Percentiles rank a stretch among this genome's conserved stretches.
Conservation (phyloP, 2,329 filamentous ascomycete species). For the Claviceps capensis region DNA sequence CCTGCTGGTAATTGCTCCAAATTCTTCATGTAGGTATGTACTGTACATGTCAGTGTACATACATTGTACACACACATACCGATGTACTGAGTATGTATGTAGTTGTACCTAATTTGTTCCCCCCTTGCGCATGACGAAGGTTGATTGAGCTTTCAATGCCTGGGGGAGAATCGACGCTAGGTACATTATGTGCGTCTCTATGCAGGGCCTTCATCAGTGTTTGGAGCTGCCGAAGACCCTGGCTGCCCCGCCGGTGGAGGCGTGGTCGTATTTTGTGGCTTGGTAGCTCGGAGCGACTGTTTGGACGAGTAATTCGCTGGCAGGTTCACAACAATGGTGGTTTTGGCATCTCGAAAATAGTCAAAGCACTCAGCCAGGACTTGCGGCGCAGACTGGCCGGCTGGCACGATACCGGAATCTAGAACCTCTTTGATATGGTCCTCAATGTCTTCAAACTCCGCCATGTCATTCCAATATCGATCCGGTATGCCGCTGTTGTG, state of each 20-base stretch:
- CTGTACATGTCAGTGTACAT: no score
- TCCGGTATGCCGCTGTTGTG: constrained; percentile 41
- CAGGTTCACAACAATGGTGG: constrained; percentile 33
- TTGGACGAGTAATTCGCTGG: constrained; percentile 26
- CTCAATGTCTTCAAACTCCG: constrained; percentile 35
- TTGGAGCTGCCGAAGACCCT: background rate
- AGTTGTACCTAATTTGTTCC: no score
- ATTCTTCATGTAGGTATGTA: no score
- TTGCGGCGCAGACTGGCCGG: constrained; percentile 29
- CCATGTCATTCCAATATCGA: constrained; percentile 33
- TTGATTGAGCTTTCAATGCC: no score
- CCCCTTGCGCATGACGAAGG: background rate
- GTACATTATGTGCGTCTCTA: background rate
- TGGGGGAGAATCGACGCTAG: no score
- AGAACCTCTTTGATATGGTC: constrained; percentile 36
- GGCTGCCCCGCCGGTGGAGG: background rate
- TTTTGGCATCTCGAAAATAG: constrained; percentile 30
- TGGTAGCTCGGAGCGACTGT: constrained; percentile 6
- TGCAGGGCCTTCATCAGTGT: background rate
- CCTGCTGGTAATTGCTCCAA: background rate
- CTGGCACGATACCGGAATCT: constrained; percentile 31
- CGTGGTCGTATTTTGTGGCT: background rate
- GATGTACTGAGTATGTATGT: no score
- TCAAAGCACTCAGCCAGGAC: constrained; percentile 33
- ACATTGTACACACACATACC: no score